Evolutionary conservation across 176 grass and related monocot species (phyloP).

Genomic region (Avena atlantica): DNA sequence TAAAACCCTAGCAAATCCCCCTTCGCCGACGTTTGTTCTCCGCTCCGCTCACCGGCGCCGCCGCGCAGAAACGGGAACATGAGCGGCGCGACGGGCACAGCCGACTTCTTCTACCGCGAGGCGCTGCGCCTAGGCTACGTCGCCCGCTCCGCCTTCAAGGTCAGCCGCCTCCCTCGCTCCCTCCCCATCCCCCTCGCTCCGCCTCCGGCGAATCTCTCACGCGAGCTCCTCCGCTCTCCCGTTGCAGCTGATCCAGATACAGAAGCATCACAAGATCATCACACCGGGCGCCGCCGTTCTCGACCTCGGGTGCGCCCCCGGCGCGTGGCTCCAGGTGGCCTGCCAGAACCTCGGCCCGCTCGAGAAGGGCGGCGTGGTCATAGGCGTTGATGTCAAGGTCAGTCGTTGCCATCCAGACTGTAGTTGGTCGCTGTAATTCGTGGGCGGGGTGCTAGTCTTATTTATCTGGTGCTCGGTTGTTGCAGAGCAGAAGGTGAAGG

Average conservation of each 20-base stretch:
- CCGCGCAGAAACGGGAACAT: conserved; percentile 36
- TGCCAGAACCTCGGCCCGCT: conserved; percentile 81
- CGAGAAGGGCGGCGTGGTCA: conserved; percentile 66
- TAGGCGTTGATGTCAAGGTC: conserved; percentile 88
- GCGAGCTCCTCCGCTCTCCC: neutral
- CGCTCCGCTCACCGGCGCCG: neutral
- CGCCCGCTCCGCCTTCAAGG: conserved; percentile 86
- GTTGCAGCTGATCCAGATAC: conserved; percentile 84
- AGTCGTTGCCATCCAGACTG: neutral
- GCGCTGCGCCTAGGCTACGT: conserved; percentile 84
- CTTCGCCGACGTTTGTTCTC: neutral
- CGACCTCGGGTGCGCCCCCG: conserved; percentile 84
- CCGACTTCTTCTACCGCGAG: conserved; percentile 94
- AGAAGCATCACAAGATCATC: conserved; percentile 76
- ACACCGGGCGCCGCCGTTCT: conserved; percentile 63
- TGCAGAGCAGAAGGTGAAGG: conserved; percentile 89
- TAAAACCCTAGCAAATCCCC: conserved; percentile 49
- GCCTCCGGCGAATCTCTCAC: neutral
- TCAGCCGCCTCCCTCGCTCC: neutral
- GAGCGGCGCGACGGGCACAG: conserved; percentile 55
- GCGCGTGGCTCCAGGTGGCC: conserved; percentile 85
- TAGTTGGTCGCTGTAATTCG: neutral
- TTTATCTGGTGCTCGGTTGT: conserved; percentile 46
- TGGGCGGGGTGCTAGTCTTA: conserved; percentile 23
- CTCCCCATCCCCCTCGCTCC: neutral